Conservation (phyloP, 2,329 filamentous ascomycete species). For the Spiromastix sp. region DNA sequence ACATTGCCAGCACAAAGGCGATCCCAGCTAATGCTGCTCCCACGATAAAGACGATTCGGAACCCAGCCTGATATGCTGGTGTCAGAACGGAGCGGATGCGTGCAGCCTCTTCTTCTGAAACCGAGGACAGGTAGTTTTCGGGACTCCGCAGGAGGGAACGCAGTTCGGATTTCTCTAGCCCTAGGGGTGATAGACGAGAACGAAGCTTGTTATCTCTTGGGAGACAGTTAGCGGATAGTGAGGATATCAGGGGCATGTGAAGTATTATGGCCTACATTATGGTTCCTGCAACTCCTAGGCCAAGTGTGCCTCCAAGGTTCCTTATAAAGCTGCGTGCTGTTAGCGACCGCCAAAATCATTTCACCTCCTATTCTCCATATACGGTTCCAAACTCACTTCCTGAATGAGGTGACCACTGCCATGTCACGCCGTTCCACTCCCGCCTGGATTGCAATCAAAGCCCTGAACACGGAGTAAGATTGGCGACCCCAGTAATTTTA, state of each 20-base stretch:
- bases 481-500: too few relatives aligned
- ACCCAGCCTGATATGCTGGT: slow-evolving; percentile 28
- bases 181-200: slow-evolving; percentile 17
- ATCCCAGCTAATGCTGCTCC: slow-evolving; percentile 26
- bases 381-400: slow-evolving; percentile 17
- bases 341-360: too few relatives aligned
- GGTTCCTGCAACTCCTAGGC: slow-evolving; percentile 30
- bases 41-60: slow-evolving; percentile 31
- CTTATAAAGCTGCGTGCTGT: slow-evolving; percentile 29
- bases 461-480: slow-evolving; percentile 1
- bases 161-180: slow-evolving; percentile 14
- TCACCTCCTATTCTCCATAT: too few relatives aligned
- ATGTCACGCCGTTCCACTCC: slow-evolving; percentile 30
- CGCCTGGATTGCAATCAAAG: slow-evolving; percentile 30
- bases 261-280: slow-evolving; percentile 26
- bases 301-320: slow-evolving; percentile 32
- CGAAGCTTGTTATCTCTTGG: slow-evolving; percentile 19
- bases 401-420: slow-evolving; percentile 30
- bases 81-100: slow-evolving; percentile 20
- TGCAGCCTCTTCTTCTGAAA: slow-evolving; percentile 13
- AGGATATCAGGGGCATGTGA: too few relatives aligned
- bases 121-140: slow-evolving; percentile 18
- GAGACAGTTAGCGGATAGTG: too few relatives aligned
- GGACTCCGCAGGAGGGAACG: slow-evolving; percentile 22
- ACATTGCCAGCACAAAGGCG: slow-evolving; percentile 23